Evolutionary conservation across 2,329 filamentous ascomycete species (phyloP), one percentile per base, ranked within the genome.

Genomic region (Colletotrichum sp.): DNA sequence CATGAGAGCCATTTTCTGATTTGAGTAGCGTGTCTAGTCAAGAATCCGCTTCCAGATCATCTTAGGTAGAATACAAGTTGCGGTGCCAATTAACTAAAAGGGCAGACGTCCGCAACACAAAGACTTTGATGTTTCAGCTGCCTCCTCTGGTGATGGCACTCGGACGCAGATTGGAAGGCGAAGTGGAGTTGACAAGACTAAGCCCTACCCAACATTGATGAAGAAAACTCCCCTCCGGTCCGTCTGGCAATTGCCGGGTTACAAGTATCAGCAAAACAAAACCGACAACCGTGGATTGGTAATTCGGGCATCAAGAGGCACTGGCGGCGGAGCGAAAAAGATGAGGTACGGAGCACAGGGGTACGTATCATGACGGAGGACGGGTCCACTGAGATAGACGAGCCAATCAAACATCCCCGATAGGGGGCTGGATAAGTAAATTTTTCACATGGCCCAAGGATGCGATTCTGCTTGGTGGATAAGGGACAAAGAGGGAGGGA

Each of bases 361-460:
- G 70, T 76, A 76, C 73, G 73, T 75, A 75, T 43, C 57, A 12
- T 36, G 66, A 74, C 64, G 59, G 48, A 74, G 48, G 52, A 21
- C 28, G 34, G 63, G 63, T 36, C 55, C 30, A 52, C 4, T 12
- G 12, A 30, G 48, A 65, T 43, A 76, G 74, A 74, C 59, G 32
- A 64, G n/a, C 74, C 32, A 76, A 78, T 77, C n/a, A 63, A 21
- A 36, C 2, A 6, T 12, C 39, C 8, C 52, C 52, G 75, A 77
- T 78, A 78, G 60, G 64, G 24, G 36, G 28, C 74, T 34, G 64
- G 70, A 66, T 48, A 77, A 64, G 66, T 61, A 75, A 78, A 76
- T 76, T 76, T 73, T 78, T 78, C 77, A 78, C 76, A 78, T 78
- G 76, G 77, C 66, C 67, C 73, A 77, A 76, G 70, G 75, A 76